These are phyloP conservation scores for Lanmaoa pseudosensibilis DNA, from an alignment of 768 basidiomycete species.

Conservation along the genomic window DNA sequence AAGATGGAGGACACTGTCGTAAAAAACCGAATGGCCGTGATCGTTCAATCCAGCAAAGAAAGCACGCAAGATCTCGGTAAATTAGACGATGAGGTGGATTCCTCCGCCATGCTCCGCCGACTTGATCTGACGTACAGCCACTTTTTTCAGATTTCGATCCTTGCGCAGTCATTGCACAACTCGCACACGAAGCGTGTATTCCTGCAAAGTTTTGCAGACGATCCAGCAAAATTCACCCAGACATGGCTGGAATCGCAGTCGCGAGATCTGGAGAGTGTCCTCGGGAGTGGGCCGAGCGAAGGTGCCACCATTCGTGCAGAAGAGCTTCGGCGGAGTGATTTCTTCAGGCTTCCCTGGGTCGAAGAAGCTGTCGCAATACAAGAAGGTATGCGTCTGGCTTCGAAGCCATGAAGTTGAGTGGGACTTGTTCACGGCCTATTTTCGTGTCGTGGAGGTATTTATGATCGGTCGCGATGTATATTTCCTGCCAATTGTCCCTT, in stretches of 20 bases:
- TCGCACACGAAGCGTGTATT: slow-evolving; percentile 87
- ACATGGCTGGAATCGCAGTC: slow-evolving; percentile 92
- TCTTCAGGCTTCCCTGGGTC: slow-evolving; percentile 92
- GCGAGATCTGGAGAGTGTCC: slow-evolving; percentile 81
- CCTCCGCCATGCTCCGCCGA: neutral
- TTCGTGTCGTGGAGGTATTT: slow-evolving; percentile 2
- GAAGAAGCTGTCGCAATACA: slow-evolving; percentile 84
- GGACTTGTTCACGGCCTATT: neutral
- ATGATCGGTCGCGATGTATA: neutral
- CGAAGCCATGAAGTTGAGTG: slow-evolving; percentile 37
- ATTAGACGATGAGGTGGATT: slow-evolving; percentile 84
- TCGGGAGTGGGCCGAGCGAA: slow-evolving; percentile 85
- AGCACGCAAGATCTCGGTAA: slow-evolving; percentile 63
- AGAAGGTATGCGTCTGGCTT: slow-evolving; percentile 72
- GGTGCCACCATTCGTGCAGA: slow-evolving; percentile 82
- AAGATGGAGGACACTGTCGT: slow-evolving; percentile 78
- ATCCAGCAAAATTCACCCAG: slow-evolving; percentile 81
- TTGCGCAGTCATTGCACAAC: slow-evolving; percentile 83
- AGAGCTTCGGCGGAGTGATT: slow-evolving; percentile 84
- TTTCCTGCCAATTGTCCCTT: neutral
- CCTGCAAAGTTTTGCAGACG: slow-evolving; percentile 73
- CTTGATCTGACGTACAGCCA: slow-evolving; percentile 20
- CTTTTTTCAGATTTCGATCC: slow-evolving; percentile 67
- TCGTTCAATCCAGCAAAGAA: slow-evolving; percentile 68
- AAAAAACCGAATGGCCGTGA: slow-evolving; percentile 75